Conservation (phyloP, 371 early-diverging fungal genomes). For the Chytridiales sp. region DNA sequence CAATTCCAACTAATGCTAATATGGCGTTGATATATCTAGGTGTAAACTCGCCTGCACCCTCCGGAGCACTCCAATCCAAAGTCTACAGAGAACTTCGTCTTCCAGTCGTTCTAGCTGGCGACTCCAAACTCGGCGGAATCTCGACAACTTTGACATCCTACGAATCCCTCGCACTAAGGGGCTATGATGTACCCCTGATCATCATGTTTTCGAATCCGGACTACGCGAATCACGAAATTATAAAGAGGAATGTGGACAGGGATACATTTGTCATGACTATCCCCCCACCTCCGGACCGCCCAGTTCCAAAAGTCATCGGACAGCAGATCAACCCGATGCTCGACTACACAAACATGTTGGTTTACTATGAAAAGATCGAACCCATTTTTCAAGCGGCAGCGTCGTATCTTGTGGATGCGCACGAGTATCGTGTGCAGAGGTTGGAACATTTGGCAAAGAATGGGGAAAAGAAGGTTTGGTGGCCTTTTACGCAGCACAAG, state of each 20-base stretch:
- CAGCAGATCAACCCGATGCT: no score
- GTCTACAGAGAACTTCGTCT: slow-evolving; percentile 72
- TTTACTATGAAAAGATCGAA: slow-evolving; percentile 60
- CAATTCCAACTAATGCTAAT: background rate
- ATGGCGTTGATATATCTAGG: slow-evolving; percentile 36
- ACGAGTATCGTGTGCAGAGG: slow-evolving; percentile 57
- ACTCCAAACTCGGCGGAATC: slow-evolving; percentile 75
- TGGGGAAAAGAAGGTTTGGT: slow-evolving; percentile 66
- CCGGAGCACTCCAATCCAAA: slow-evolving; percentile 71
- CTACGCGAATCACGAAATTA: slow-evolving; percentile 63
- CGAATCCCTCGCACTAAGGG: slow-evolving; percentile 68
- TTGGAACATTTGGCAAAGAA: slow-evolving; percentile 60
- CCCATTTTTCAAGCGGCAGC: slow-evolving; percentile 51
- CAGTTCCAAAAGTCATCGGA: no score
- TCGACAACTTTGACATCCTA: slow-evolving; percentile 75
- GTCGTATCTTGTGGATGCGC: slow-evolving; percentile 46
- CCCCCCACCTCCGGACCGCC: slow-evolving; percentile 17
- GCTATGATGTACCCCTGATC: slow-evolving; percentile 70
- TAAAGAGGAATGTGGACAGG: slow-evolving; percentile 38
- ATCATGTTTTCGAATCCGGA: slow-evolving; percentile 63
- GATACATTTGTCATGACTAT: slow-evolving; percentile 16
- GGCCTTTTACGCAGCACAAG: slow-evolving; percentile 83
- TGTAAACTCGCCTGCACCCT: slow-evolving; percentile 76
- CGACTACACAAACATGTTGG: slow-evolving; percentile 32
- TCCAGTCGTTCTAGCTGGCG: slow-evolving; percentile 74